Base-by-base conservation (phyloP, 2,329 filamentous ascomycete genomes). In the Acrocalymma vagum region DNA sequence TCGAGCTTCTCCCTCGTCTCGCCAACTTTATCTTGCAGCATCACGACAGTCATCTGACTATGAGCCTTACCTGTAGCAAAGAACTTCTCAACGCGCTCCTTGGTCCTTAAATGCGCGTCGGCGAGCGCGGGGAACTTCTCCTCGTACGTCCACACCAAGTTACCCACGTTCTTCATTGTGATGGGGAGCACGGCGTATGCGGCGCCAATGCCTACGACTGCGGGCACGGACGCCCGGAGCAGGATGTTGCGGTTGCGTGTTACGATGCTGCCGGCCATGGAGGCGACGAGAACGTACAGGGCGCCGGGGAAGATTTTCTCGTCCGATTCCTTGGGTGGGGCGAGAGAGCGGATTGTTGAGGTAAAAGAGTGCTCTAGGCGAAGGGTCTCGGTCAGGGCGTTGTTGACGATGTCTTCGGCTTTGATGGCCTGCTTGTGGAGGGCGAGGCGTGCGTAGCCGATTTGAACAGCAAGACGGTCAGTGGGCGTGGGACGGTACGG, bases 191-290 rank as follows among this genome's bases (percentile, higher is more conserved):
- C 85, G 47, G 85, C 78, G 84, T 91, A 94, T 44, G 89, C 91
- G 41, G 91, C 88, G 40, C 85, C 85, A 50, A 95, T 76, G 54
- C 92, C 94, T 28, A 96, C 83, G 14, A 86, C 85, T 33, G 93
- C 72, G 9, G 94, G 94, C 2, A 88, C 80, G 2, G 85, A 78
- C 38, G 86, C 85, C 55, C 94, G 85, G 38, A 99, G 76, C 49
- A 96, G 70, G 50, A 97, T 80, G 71, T 88, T 92, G 59, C 93
- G 85, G 78, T 95, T 95, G 51, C 93, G 85, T 39, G 89, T 84
- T 39, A 96, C 78, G 68, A 99, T 97, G 71, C 85, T 91, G 58
- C 93, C 94, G 23, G 94, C 90, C 92, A 99, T 96, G 60, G 90
- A 86, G 27, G 92, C 87, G 31, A 99, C 92, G 20, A 96, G 82